Evolutionary conservation across 2,329 filamentous ascomycete species (phyloP).

Genomic region (Alternaria sp.): DNA sequence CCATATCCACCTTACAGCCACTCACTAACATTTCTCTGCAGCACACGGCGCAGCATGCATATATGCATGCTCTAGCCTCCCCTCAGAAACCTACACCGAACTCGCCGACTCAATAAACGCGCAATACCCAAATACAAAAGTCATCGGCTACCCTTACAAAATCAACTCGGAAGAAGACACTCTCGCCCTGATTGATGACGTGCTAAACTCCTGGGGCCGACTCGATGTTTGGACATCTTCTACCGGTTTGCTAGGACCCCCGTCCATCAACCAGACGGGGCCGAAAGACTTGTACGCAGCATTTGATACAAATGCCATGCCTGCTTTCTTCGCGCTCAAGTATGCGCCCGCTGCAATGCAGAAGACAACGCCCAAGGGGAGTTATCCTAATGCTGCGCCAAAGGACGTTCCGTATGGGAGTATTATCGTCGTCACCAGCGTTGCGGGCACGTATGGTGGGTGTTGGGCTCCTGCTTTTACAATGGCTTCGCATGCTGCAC

Average conservation of each 20-base stretch:
- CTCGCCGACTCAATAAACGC: constrained; percentile 56
- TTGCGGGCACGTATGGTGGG: constrained; percentile 65
- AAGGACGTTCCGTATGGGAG: constrained; percentile 69
- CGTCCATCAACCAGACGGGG: constrained; percentile 63
- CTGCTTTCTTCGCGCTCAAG: constrained; percentile 71
- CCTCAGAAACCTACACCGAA: constrained; percentile 53
- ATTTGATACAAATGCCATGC: constrained; percentile 69
- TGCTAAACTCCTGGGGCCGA: constrained; percentile 66
- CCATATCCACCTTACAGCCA: not conserved
- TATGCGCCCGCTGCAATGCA: constrained; percentile 71
- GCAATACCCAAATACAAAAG: constrained; percentile 63
- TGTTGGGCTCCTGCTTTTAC: constrained; percentile 70
- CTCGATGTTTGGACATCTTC: constrained; percentile 68
- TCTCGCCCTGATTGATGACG: constrained; percentile 68
- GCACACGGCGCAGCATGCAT: constrained; percentile 72
- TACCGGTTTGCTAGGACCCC: constrained; percentile 66
- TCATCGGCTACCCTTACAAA: constrained; percentile 69
- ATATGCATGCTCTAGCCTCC: constrained; percentile 64
- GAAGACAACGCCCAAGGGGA: constrained; percentile 64
- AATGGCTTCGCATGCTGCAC: constrained; percentile 67
- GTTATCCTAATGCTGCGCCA: constrained; percentile 68
- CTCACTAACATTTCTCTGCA: constrained; percentile 30
- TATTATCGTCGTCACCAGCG: constrained; percentile 68
- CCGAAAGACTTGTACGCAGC: constrained; percentile 65
- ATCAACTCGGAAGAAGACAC: constrained; percentile 68